phyloP scores from a whole-genome alignment of 495 filamentous ascomycete genomes.

The Lichenothelia convexa region DNA sequence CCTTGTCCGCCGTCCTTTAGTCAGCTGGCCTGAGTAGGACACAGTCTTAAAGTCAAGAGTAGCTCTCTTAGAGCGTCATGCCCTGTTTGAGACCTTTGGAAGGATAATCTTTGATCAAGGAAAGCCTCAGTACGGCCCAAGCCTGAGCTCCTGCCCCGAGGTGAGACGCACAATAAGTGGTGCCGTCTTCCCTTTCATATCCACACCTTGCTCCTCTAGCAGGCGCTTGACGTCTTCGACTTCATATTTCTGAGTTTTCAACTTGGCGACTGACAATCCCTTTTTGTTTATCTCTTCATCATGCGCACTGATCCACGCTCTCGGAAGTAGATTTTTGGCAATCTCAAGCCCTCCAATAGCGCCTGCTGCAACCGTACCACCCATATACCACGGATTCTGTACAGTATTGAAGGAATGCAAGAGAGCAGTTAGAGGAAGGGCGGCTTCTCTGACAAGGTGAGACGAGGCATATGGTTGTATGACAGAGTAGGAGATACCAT shows the following conservation, averaged over 20 bases:
- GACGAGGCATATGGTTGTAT: slow-evolving; percentile 33
- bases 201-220: slow-evolving; percentile 6
- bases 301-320: slow-evolving; percentile 45
- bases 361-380: slow-evolving; percentile 41
- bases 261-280: slow-evolving; percentile 31
- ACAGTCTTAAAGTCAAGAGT: too few relatives aligned
- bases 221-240: slow-evolving; percentile 27
- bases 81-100: too few relatives aligned
- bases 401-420: slow-evolving; percentile 45
- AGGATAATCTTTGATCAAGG: too few relatives aligned
- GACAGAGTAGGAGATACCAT: slow-evolving; percentile 32
- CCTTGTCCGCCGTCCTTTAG: too few relatives aligned
- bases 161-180: too few relatives aligned
- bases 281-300: slow-evolving; percentile 42
- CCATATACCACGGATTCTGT: slow-evolving; percentile 44
- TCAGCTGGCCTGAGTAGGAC: too few relatives aligned
- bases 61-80: too few relatives aligned
- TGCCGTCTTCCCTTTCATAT: too few relatives aligned
- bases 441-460: slow-evolving; percentile 36
- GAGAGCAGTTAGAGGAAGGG: slow-evolving; percentile 41
- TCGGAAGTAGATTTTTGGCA: slow-evolving; percentile 32
- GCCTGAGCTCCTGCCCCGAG: too few relatives aligned
- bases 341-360: slow-evolving; percentile 39
- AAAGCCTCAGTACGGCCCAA: too few relatives aligned
- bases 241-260: slow-evolving; percentile 27